These are phyloP conservation scores for Mycosphaerelloides madeirae DNA, from an alignment of 2,329 filamentous ascomycete species.

Conservation along the genomic window DNA sequence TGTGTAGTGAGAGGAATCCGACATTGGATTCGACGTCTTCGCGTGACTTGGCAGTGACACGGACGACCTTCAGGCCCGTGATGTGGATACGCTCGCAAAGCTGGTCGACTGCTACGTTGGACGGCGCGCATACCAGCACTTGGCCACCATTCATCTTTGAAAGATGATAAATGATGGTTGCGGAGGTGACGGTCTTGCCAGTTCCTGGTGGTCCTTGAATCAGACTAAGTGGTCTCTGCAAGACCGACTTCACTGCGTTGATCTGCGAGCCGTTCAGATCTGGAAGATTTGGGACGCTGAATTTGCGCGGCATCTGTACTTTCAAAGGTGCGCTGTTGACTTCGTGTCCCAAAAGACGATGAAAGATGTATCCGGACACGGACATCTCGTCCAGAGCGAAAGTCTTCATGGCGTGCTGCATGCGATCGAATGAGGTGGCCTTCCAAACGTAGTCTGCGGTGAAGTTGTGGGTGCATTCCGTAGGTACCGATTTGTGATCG, in stretches of 20 bases:
- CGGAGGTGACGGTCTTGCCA: conserved; percentile 96
- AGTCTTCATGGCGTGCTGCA: conserved; percentile 99
- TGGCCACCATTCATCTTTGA: conserved; percentile 93
- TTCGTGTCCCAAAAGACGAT: conserved; percentile 90
- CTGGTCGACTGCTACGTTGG: conserved; percentile 97
- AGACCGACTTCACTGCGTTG: conserved; percentile 88
- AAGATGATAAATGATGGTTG: conserved; percentile 96
- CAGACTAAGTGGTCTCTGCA: conserved; percentile 88
- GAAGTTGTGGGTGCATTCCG: conserved; percentile 95
- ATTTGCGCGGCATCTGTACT: conserved; percentile 91
- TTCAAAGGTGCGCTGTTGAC: conserved; percentile 94
- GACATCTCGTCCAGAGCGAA: conserved; percentile 98
- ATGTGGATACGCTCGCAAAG: conserved; percentile 94
- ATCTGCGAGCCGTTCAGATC: conserved; percentile 95
- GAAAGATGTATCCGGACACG: conserved; percentile 97
- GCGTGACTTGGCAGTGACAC: conserved; percentile 95
- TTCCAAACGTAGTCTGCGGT: conserved; percentile 99
- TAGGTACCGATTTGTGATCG: conserved; percentile 93
- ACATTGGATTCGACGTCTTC: conserved; percentile 99
- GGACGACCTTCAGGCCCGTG: conserved; percentile 92
- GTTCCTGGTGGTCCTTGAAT: conserved; percentile 97
- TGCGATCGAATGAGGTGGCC: conserved; percentile 96
- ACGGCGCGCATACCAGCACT: conserved; percentile 92
- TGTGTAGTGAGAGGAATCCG: conserved; percentile 88
- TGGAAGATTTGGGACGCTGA: conserved; percentile 87